phyloP scores from a whole-genome alignment of 2,329 filamentous ascomycete species.

The Monilinia polystroma region DNA sequence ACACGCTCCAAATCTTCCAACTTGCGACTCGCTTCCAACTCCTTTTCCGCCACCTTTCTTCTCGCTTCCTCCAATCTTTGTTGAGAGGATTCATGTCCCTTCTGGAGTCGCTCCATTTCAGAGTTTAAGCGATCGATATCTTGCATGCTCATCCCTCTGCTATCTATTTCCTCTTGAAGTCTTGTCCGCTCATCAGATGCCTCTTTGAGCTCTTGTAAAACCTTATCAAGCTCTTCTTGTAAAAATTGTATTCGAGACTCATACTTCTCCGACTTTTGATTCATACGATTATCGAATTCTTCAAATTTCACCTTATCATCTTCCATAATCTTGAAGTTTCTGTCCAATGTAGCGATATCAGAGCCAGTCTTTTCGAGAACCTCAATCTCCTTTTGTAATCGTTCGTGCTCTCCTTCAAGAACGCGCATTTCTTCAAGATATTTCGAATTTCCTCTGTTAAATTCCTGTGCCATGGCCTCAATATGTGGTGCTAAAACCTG shows the following conservation, averaged over 20 bases:
- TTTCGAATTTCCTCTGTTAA: conserved; percentile 79
- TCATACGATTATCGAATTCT: conserved; percentile 83
- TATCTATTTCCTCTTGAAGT: conserved; percentile 84
- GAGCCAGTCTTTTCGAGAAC: conserved; percentile 85
- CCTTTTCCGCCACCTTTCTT: conserved; percentile 78
- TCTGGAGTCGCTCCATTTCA: conserved; percentile 90
- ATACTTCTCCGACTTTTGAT: conserved; percentile 86
- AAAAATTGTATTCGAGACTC: conserved; percentile 75
- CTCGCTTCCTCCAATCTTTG: conserved; percentile 81
- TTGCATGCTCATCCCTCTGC: conserved; percentile 91
- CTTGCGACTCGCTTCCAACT: conserved; percentile 79
- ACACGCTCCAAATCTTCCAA: conserved; percentile 90
- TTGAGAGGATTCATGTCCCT: conserved; percentile 74
- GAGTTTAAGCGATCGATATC: conserved; percentile 99
- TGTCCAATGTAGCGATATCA: conserved; percentile 78
- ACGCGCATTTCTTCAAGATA: conserved; percentile 81
- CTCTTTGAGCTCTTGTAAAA: conserved; percentile 70
- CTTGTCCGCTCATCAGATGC: conserved; percentile 78
- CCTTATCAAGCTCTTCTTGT: conserved; percentile 82
- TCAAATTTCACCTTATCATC: conserved; percentile 95
- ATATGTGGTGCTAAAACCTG: conserved; percentile 79
- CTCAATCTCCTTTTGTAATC: conserved; percentile 80
- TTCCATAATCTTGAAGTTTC: conserved; percentile 89
- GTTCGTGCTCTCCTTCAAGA: conserved; percentile 81
- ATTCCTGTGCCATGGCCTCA: conserved; percentile 81